Conservation (phyloP, 331 rosid species). For the Prunus yedoensis region DNA sequence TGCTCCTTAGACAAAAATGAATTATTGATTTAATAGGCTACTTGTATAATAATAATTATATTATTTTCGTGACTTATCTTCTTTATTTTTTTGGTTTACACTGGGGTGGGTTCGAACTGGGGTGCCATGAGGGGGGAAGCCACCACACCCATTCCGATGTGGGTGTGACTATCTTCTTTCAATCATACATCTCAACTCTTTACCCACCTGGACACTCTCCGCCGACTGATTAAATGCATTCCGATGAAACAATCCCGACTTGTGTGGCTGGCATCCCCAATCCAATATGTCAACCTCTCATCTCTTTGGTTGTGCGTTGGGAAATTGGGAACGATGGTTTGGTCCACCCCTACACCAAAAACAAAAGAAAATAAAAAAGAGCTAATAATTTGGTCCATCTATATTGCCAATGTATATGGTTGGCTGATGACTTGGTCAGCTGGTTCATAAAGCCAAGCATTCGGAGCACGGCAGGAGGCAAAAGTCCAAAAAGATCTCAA, state of each 20-base stretch:
- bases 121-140: too few species aligned
- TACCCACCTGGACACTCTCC: background rate
- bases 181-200: background rate
- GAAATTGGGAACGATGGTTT: background rate
- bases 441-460: slow-evolving; percentile 18
- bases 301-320: background rate
- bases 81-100: too few species aligned
- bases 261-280: too few species aligned
- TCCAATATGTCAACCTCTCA: background rate
- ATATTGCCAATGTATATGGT: background rate
- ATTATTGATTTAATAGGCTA: too few species aligned
- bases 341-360: background rate
- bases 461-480: slow-evolving; percentile 17
- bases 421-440: slow-evolving; percentile 34
- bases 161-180: background rate
- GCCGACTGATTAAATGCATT: background rate
- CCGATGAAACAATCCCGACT: too few species aligned
- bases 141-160: background rate
- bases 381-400: slow-evolving; percentile 20
- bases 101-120: too few species aligned
- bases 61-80: too few species aligned
- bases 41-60: too few species aligned
- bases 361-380: background rate
- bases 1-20: too few species aligned
- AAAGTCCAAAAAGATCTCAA: slow-evolving; percentile 17